Conservation (phyloP, 2,329 filamentous ascomycete genomes). For the Alternaria consortialis region DNA sequence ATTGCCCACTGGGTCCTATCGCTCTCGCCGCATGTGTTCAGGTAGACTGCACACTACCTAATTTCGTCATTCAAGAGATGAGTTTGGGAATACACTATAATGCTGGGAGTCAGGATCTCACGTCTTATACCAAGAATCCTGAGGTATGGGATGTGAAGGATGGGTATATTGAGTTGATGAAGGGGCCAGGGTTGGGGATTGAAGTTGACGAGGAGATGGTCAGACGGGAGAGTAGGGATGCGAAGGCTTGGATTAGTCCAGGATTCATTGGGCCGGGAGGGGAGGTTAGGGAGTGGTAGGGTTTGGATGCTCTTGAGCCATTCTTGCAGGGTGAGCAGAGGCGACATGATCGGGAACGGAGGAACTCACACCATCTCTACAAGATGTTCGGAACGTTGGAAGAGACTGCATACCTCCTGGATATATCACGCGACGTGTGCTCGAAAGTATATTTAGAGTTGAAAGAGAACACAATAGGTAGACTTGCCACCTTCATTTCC, state of each 20-base stretch:
- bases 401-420: not conserved
- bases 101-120: constrained; percentile 51
- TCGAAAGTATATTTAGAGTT: not conserved
- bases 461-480: not conserved
- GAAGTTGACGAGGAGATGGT: constrained; percentile 75
- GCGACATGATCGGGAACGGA: not conserved
- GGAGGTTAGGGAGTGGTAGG: constrained; percentile 72
- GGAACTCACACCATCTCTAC: not conserved
- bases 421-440: rapidly evolving
- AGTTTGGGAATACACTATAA: constrained; percentile 84
- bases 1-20: constrained; percentile 77
- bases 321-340: not conserved
- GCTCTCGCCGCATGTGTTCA: constrained; percentile 76
- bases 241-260: constrained; percentile 71
- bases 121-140: constrained; percentile 71
- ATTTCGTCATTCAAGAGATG: constrained; percentile 82
- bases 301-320: not conserved
- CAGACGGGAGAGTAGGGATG: constrained; percentile 65
- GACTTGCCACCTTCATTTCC: not conserved
- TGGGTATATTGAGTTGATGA: constrained; percentile 70
- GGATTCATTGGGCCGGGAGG: constrained; percentile 74
- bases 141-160: constrained; percentile 72
- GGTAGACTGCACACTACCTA: constrained; percentile 65
- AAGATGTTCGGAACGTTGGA: no score
- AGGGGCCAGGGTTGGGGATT: constrained; percentile 71